Evolutionary conservation across 768 basidiomycete species (phyloP), one percentile per base, ranked within the genome.

Genomic region (Russula emetica): DNA sequence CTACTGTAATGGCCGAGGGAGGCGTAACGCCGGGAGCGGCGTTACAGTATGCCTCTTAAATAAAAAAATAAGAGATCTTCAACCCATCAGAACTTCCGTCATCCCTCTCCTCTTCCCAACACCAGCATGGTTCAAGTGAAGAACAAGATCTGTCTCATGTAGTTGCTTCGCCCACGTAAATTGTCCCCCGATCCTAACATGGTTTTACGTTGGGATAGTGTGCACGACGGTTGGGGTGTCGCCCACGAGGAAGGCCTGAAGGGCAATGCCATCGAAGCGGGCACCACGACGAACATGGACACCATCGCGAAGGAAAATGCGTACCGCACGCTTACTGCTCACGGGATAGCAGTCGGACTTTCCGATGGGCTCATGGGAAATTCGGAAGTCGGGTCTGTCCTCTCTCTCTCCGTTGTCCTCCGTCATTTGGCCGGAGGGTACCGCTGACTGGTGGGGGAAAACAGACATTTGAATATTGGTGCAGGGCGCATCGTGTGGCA

Each of bases 171-270:
- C 30, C 45, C 55, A 13, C 34, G 42, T 44, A 20, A 10, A 28
- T 45, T 18, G 16, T n/a, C 53, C 8, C 2, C 20, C 30, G 16
- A n/a, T 38, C 18, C 38, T 55, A 45, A 66, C 36, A 32, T 28
- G 28, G 14, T 16, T 62, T 38, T 18, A 55, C 18, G 16, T 52
- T 36, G 38, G 53, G 2, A 47, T 67, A 92, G 88, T 71, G 93
- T 98, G 38, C 94, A 98, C 79, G 94, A 98, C 79, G 95, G 95
- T 26, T 98, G 94, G 94, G 94, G 94, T 61, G 80, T 95, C 69
- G 82, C 89, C 18, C 77, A 78, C 13, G 74, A 83, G 66, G 75
- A 82, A 40, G 88, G 88, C 38, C 83, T 82, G 63, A 87, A 93
- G 71, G 94, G 95, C 51, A 87, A 96, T 71, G 94, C 94, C 56